Evolutionary conservation across 2,329 filamentous ascomycete genomes (phyloP), one percentile per base, ranked within the genome.

Genomic region (Aspergillus eucalypticola): DNA sequence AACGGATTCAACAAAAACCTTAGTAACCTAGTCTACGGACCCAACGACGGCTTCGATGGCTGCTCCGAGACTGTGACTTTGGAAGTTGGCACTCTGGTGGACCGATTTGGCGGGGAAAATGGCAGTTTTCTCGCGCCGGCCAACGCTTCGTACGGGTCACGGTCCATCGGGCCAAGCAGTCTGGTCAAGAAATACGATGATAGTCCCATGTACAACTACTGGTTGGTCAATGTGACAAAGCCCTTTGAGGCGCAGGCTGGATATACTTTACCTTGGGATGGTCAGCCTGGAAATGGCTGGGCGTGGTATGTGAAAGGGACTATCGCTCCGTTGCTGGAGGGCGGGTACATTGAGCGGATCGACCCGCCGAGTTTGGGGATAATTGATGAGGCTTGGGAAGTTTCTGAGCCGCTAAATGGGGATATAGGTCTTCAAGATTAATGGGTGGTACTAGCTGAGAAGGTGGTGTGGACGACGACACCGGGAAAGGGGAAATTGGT

Each of bases 141-240:
- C 5, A 25, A 19, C n/a, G 21, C 39, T 11, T 5, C 53, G 7
- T 55, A 32, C 6, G 53, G 3, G 5, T 5, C 23, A 10, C 25
- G 53, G 0, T 17, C 53, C n/a, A 55, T 55, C 25, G 39, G 39
- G 2, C 53, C 53, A 3, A 19, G 53, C n/a, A 55, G 44, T 21
- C 13, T 55, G 53, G 46, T 46, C 17, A 21, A 32, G 6, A 21
- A 32, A 3, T 55, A 15, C 15, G 6, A 13, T 15, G 25, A 10
- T 21, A 55, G 53, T 15, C 46, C 53, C 13, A 11, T 35, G n/a
- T 55, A 46, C 17, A 55, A 55, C 29, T 55, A 55, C n/a, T 55
- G 53, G 53, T 10, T n/a, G n/a, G n/a, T n/a, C n/a, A n/a, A n/a
- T n/a, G n/a, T n/a, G n/a, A n/a, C n/a, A n/a, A n/a, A n/a, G n/a